phyloP scores from a whole-genome alignment of 805 yeast species.

The Lipomyces kockii region DNA sequence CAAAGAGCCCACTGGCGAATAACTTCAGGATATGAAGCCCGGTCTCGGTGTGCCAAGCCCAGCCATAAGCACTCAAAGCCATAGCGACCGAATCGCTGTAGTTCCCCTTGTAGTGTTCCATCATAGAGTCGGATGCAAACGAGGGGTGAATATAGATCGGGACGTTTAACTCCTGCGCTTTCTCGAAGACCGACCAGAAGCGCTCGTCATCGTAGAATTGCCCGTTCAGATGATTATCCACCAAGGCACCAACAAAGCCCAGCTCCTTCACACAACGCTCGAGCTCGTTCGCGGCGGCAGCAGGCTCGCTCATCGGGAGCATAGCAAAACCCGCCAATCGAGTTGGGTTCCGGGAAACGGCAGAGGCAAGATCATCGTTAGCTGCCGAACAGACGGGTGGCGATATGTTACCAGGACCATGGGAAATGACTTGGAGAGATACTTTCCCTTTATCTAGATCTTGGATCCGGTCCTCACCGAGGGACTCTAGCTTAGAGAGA shows the following conservation, averaged over 20 bases:
- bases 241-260: constrained; percentile 20
- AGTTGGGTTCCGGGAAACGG: constrained; percentile 13
- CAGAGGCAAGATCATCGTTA: constrained; percentile 15
- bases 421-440: constrained; percentile 14
- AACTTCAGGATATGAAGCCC: constrained; percentile 7
- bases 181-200: constrained; percentile 12
- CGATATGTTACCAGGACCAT: constrained; percentile 16
- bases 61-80: constrained; percentile 18
- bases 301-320: constrained; percentile 17
- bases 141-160: constrained; percentile 19
- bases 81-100: constrained; percentile 10
- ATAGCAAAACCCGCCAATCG: constrained; percentile 16
- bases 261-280: constrained; percentile 15
- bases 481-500: constrained; percentile 8
- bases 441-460: constrained; percentile 11
- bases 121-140: constrained; percentile 11
- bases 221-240: constrained; percentile 14
- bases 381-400: not conserved
- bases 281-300: constrained; percentile 17
- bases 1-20: constrained; percentile 19
- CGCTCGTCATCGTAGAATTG: constrained; percentile 17
- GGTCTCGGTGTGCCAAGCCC: constrained; percentile 16
- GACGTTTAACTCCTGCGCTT: constrained; percentile 14
- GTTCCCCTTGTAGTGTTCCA: constrained; percentile 7
- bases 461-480: constrained; percentile 12